These are phyloP conservation scores for Baudoinia panamericana DNA, from an alignment of 495 filamentous ascomycete genomes.

Conservation along the genomic window DNA sequence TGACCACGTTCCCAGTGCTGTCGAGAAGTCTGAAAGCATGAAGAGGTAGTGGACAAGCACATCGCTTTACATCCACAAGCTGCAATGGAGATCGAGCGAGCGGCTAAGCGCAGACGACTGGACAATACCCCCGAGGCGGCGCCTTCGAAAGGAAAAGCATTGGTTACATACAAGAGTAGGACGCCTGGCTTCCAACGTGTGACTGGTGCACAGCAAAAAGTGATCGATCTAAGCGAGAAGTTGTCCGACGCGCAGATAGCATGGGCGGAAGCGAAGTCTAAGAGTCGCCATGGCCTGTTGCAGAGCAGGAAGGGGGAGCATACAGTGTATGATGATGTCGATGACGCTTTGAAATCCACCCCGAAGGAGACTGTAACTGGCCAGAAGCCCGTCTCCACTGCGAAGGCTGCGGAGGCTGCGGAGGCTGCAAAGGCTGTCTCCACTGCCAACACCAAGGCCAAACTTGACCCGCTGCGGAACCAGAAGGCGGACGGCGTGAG, in stretches of 20 bases:
- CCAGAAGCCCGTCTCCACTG: no score
- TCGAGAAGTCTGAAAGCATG: no score
- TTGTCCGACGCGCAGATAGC: constrained; percentile 1
- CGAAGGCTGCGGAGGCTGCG: no score
- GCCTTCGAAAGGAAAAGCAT: not conserved
- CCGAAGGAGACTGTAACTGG: no score
- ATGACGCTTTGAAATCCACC: constrained; percentile 10
- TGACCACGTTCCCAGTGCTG: no score
- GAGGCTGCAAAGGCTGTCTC: constrained; percentile 6
- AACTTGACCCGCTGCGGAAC: constrained; percentile 16
- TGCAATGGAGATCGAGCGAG: constrained; percentile 12
- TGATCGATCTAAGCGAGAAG: not conserved
- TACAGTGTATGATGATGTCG: constrained; percentile 19
- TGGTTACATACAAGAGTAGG: not conserved
- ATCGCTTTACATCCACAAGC: no score
- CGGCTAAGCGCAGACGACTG: constrained; percentile 14
- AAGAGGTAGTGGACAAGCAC: no score
- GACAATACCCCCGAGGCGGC: not conserved
- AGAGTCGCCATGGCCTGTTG: not conserved
- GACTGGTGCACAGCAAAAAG: not conserved
- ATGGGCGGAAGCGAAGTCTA: constrained; percentile 12
- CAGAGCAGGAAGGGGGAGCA: not conserved
- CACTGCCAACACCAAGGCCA: constrained; percentile 2
- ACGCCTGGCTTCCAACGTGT: constrained; percentile 6
- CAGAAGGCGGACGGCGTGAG: constrained; percentile 5